A percentile compares a stretch with the other conserved stretches of the same genome.
Conservation (phyloP, 768 basidiomycete genomes). For the Cystofilobasidium ferigula region DNA sequence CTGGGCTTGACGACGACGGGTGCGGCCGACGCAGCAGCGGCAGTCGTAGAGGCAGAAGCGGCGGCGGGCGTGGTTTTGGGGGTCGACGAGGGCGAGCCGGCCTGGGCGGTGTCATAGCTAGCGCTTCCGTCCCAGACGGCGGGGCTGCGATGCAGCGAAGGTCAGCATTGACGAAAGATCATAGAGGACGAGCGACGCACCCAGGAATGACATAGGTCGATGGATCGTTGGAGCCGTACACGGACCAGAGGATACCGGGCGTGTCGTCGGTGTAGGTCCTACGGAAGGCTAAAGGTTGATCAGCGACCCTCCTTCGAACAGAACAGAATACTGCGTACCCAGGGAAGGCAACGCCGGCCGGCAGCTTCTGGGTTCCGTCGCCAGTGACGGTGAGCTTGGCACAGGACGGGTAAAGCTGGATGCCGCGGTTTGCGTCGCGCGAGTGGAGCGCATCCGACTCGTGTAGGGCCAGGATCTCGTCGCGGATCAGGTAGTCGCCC, state of each 20-base stretch:
- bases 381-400: not conserved
- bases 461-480: slow-evolving; percentile 5
- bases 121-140: not conserved
- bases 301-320: not conserved
- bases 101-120: not conserved
- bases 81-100: not conserved
- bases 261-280: not conserved
- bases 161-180: not conserved
- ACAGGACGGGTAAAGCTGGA: slow-evolving; percentile 3
- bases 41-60: not conserved
- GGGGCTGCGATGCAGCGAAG: not conserved
- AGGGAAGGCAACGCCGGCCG: not conserved
- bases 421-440: not conserved
- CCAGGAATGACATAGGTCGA: not conserved
- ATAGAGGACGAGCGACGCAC: not conserved
- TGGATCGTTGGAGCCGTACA: not conserved
- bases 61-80: not conserved
- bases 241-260: not conserved
- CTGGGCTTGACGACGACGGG: no score
- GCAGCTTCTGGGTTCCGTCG: not conserved
- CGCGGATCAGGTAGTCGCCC: not conserved
- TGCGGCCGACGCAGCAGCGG: not conserved
- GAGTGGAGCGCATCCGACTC: not conserved
- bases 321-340: not conserved
- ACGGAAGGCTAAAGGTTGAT: not conserved